Conservation (phyloP, 208 protist genomes). For the Acanthamoeba royreba region DNA sequence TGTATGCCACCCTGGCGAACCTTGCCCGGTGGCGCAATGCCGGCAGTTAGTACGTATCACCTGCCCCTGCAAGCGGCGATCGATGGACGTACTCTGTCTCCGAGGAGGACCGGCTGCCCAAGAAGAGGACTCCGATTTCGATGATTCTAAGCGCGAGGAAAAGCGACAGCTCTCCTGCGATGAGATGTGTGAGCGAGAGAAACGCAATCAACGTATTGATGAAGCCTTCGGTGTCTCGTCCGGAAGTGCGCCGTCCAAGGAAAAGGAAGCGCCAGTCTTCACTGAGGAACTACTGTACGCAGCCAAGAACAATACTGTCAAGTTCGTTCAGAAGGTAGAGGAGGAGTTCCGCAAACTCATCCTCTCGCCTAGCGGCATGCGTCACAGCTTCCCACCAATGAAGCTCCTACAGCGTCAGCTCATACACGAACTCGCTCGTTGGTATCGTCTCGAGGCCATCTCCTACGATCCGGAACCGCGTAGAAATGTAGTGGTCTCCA, state of each 20-base stretch:
- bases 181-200: slow-evolving; percentile 61
- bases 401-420: background rate
- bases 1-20: slow-evolving; percentile 58
- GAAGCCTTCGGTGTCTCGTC: slow-evolving; percentile 48
- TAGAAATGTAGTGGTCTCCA: background rate
- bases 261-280: background rate
- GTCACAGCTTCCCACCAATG: slow-evolving; percentile 20
- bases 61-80: slow-evolving; percentile 62
- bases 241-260: background rate
- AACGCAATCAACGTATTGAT: slow-evolving; percentile 55
- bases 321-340: slow-evolving; percentile 11
- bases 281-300: background rate
- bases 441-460: background rate
- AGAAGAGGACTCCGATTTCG: background rate
- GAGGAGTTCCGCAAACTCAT: slow-evolving; percentile 12
- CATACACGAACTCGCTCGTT: slow-evolving; percentile 22
- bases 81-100: slow-evolving; percentile 60
- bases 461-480: slow-evolving; percentile 11
- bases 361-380: background rate
- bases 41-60: slow-evolving; percentile 31
- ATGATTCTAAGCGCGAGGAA: background rate
- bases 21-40: slow-evolving; percentile 53
- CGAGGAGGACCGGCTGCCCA: slow-evolving; percentile 1
- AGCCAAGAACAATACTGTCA: background rate
- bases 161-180: slow-evolving; percentile 63